phyloP scores from a whole-genome alignment of 495 filamentous ascomycete genomes.

The Penicillium flavigenum region DNA sequence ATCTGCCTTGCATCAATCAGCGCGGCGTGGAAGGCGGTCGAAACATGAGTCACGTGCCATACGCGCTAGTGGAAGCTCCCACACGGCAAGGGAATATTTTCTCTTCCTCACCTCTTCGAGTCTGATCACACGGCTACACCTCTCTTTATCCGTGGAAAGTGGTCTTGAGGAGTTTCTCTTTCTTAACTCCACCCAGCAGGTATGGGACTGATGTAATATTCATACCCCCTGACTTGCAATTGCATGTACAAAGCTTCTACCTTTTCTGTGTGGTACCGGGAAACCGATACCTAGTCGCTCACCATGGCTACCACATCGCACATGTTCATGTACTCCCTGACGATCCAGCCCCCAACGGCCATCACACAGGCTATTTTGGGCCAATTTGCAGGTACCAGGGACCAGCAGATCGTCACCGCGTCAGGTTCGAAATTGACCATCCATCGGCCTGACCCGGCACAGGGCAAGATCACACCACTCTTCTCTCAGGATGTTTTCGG shows the following conservation, averaged over 20 bases:
- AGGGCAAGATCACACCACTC: conserved; percentile 80
- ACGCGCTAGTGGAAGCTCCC: conserved; percentile 10
- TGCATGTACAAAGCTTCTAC: conserved; percentile 22
- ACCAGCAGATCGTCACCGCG: conserved; percentile 94
- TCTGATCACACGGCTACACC: conserved; percentile 5
- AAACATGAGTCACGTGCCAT: conserved; percentile 4
- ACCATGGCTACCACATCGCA: conserved; percentile 95
- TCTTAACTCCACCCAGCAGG: conserved; percentile 30
- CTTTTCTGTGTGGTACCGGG: conserved; percentile 21
- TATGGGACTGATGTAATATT: conserved; percentile 44
- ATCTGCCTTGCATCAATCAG: conserved; percentile 4
- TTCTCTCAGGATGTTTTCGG: conserved; percentile 93
- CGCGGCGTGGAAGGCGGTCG: conserved; percentile 11
- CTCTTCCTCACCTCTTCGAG: conserved; percentile 21
- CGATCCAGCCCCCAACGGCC: conserved; percentile 85
- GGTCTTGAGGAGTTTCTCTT: conserved; percentile 17
- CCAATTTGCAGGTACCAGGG: conserved; percentile 90
- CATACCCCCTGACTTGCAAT: conserved; percentile 35
- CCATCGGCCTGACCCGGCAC: conserved; percentile 77
- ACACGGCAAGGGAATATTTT: conserved; percentile 12
- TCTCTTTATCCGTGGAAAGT: conserved; percentile 8
- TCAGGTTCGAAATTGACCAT: conserved; percentile 88
- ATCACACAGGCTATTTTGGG: conserved; percentile 88
- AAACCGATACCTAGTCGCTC: conserved; percentile 32
- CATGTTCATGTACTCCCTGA: conserved; percentile 97